Base-by-base conservation (phyloP, 208 protist species). In the Porcisia deanei region DNA sequence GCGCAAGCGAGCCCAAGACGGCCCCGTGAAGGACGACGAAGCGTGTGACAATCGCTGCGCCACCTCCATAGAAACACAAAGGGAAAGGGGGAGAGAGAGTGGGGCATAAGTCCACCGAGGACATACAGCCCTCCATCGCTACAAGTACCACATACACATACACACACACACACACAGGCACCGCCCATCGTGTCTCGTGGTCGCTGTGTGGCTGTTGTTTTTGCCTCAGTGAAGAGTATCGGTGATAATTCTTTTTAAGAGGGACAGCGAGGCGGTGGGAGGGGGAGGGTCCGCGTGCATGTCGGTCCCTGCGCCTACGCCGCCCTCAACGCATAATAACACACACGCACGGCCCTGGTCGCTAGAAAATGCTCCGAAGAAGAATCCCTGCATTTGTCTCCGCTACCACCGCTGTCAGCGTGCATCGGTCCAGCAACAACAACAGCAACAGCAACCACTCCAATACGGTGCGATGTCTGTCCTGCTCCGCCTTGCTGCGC, bases 341-440 rank as follows among this genome's bases (percentile, higher is more conserved):
- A 71, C 47, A 37, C 66, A 67, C 30, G 25, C 47, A 52, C 41
- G 14, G 16, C 9, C 14, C 54, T 57, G 30, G 30, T 30, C 30
- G 10, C 47, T 57, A 37, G 49, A 55, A n/a, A 20, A 71, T 71
- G 66, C 20, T 71, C 14, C 66, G 49, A 54, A 39, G 66, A 71
- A 45, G 47, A 37, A 41, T 71, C 66, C 25, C 47, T 1, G 18
- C 66, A 4, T 16, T 49, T 25, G 5, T 57, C 66, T 41, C 22
- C 47, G 30, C 30, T 30, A 1, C 54, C 39, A 49, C 10, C 47
- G 66, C n/a, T 49, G 47, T n/a, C 22, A 45, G 47, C 16, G 25
- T 30, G 30, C 47, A 37, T 34, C 47, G 2, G 66, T 71, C 30
- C 30, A 30, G 60, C 43, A 69, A n/a, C 20, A 30, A 37, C 43